Percentiles rank a stretch among this genome's conserved stretches.
Conservation (phyloP, 768 basidiomycete genomes). For the Phanerochaete sordida region DNA sequence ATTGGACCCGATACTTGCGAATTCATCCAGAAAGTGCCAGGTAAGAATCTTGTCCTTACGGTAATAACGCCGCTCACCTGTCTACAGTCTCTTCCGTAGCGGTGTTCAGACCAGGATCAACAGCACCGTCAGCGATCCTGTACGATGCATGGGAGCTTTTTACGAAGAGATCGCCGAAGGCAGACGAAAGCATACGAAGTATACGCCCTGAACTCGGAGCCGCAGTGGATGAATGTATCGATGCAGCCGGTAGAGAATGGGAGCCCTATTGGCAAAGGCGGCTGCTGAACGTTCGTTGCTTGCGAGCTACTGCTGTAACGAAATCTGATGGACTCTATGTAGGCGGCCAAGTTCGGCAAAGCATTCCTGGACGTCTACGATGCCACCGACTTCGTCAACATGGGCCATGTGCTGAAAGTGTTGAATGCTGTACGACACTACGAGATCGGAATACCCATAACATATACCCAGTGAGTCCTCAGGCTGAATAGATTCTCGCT, state of each 20-base stretch:
- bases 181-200: conserved; percentile 87
- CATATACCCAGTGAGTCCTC: conserved; percentile 75
- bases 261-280: conserved; percentile 87
- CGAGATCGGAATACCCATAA: conserved; percentile 91
- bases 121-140: conserved; percentile 85
- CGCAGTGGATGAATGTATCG: conserved; percentile 90
- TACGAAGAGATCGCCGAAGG: conserved; percentile 77
- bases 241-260: conserved; percentile 91
- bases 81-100: conserved; percentile 66
- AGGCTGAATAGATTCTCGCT: background rate
- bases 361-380: conserved; percentile 92
- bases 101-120: conserved; percentile 91
- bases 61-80: background rate
- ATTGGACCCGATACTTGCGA: conserved; percentile 78
- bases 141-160: conserved; percentile 93
- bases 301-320: background rate
- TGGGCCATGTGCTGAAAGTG: conserved; percentile 92
- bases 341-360: conserved; percentile 97
- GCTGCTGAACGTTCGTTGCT: conserved; percentile 65
- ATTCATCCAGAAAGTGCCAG: conserved; percentile 90
- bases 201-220: conserved; percentile 82
- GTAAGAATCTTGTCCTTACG: conserved; percentile 37
- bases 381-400: conserved; percentile 86
- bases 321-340: conserved; percentile 4
- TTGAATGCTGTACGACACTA: conserved; percentile 90